Evolutionary conservation across 2,329 filamentous ascomycete species (phyloP), one percentile per base, ranked within the genome.

Genomic region (Ophiostoma sp.): DNA sequence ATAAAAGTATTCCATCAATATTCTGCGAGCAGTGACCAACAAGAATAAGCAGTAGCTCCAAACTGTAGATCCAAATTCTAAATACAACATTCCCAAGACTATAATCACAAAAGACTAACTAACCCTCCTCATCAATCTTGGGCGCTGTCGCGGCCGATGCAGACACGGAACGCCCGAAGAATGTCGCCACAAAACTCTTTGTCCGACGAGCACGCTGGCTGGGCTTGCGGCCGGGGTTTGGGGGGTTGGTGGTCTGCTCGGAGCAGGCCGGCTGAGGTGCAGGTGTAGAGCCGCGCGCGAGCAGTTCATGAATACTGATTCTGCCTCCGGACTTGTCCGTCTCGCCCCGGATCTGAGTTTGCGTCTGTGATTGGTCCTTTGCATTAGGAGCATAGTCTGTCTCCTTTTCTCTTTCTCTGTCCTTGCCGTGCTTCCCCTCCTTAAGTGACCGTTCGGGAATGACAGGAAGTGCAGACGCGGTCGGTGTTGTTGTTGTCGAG

Each of bases 141-240:
- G n/a, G 20, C 6, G 65, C 6, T 4, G 39, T 17, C 3, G 36
- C 20, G 35, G 39, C 65, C n/a, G 65, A 64, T 3, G 31, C 13
- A 36, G 64, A 66, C n/a, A 31, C 35, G 3, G 64, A 67, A 33
- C 75, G 78, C 15, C 79, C 77, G 74, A 85, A 83, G 11, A 85
- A 74, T 3, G 77, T 78, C 3, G 81, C 78, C 44, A 84, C 80
- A 64, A 85, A 84, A 73, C 83, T 85, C 76, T 80, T 84, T 73
- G 79, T 80, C 67, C 79, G 77, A 41, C 77, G 70, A 2, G 69
- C 71, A 17, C 70, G 73, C 17, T 67, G 72, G 33, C 52, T 71
- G 1, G 70, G 64, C 39, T 70, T 44, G 8, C 64, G 41, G 31
- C 57, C 41, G 35, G 36, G 52, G n/a, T 23, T 27, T 11, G 52